Conservation (phyloP, 306 rosid species). For the Trifolium fragiferum region DNA sequence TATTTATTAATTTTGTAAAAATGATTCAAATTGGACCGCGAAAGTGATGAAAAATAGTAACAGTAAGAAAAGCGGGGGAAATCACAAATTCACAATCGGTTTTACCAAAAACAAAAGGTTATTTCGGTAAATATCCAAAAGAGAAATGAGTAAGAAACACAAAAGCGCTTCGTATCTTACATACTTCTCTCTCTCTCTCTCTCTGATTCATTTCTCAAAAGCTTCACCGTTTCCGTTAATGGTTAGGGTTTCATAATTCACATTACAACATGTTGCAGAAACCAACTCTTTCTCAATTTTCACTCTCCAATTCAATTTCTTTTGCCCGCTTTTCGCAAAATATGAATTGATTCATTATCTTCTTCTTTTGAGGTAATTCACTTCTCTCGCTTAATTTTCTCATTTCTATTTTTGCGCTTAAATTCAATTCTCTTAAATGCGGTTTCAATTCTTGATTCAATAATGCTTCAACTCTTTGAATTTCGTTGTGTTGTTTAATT, state of each 20-base stretch:
- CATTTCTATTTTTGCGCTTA: background rate
- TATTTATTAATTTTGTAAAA: too few species aligned
- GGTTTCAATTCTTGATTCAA: background rate
- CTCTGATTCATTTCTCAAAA: slow-evolving; percentile 25
- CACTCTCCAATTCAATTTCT: slow-evolving; percentile 6
- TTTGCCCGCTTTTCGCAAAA: background rate
- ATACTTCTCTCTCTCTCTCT: background rate
- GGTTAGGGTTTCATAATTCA: slow-evolving; percentile 74
- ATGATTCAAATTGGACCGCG: background rate
- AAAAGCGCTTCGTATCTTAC: slow-evolving; percentile 52
- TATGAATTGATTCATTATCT: slow-evolving; percentile 46
- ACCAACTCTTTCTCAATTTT: slow-evolving; percentile 1
- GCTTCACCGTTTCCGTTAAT: slow-evolving; percentile 43
- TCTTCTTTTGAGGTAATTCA: slow-evolving; percentile 38
- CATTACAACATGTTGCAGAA: slow-evolving; percentile 34
- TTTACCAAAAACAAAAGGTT: slow-evolving; percentile 30
- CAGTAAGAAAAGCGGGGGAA: background rate
- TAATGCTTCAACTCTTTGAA: background rate
- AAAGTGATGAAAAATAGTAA: background rate
- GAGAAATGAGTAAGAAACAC: background rate
- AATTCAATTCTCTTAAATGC: background rate
- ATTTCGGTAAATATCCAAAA: slow-evolving; percentile 18
- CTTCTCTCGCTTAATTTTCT: background rate
- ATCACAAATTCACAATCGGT: background rate
- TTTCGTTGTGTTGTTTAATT: background rate